phyloP scores from a whole-genome alignment of 148 eudicot species.

The Fagopyrum homotropicum region DNA sequence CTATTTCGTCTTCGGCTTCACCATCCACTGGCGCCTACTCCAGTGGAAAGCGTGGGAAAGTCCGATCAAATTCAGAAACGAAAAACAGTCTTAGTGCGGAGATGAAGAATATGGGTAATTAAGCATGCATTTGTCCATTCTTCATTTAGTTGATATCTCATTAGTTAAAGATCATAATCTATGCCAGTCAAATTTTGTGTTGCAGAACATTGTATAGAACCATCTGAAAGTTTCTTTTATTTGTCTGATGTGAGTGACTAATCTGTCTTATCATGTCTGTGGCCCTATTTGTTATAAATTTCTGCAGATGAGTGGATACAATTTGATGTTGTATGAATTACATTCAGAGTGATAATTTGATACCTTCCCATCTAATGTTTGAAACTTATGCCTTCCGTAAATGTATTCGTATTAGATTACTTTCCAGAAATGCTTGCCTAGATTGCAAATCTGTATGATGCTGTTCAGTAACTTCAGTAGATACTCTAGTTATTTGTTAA shows the following conservation, averaged over 20 bases:
- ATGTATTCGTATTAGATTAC: not conserved
- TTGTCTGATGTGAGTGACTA: not conserved
- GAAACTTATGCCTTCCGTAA: not conserved
- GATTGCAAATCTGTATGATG: not conserved
- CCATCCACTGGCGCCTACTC: constrained; percentile 23
- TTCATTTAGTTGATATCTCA: not conserved
- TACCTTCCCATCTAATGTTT: not conserved
- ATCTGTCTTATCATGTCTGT: too few relatives aligned
- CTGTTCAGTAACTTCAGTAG: not conserved
- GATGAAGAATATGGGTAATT: constrained; percentile 37
- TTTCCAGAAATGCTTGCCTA: not conserved
- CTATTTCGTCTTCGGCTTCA: constrained; percentile 55
- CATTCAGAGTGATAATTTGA: not conserved
- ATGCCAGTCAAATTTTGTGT: not conserved
- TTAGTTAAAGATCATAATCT: not conserved
- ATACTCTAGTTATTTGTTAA: not conserved
- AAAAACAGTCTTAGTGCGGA: constrained; percentile 11
- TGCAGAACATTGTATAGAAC: not conserved
- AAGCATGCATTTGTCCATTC: not conserved
- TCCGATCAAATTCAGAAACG: constrained; percentile 19
- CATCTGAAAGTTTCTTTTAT: not conserved
- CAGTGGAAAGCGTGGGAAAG: constrained; percentile 33
- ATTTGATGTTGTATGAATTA: too few relatives aligned
- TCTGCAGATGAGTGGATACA: too few relatives aligned
- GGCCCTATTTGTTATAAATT: too few relatives aligned